These are phyloP conservation scores for Globisporangium orthogonon DNA, from an alignment of 352 stramenopile genomes.

Conservation along the genomic window DNA sequence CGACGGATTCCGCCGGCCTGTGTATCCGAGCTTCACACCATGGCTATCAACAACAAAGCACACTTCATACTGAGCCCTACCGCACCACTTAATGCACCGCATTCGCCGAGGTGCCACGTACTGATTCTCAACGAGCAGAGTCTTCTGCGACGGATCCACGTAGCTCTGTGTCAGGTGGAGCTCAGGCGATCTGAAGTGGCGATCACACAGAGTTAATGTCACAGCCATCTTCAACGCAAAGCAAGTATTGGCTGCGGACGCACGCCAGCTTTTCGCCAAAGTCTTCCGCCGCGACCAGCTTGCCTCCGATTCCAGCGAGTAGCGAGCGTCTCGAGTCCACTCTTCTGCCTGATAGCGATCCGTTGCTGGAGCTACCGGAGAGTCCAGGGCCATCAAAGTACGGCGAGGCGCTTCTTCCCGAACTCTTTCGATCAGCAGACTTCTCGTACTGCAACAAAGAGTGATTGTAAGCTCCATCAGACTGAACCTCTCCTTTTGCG, in stretches of 20 bases:
- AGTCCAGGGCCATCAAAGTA: constrained; percentile 14
- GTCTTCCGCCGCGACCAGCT: constrained; percentile 57
- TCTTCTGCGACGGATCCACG: constrained; percentile 46
- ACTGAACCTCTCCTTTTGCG: not conserved
- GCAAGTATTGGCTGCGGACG: constrained; percentile 3
- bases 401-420: not conserved
- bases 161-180: constrained; percentile 50
- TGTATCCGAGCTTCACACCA: constrained; percentile 16
- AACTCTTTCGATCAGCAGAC: constrained; percentile 5
- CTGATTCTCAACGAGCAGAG: constrained; percentile 60
- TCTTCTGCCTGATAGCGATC: constrained; percentile 31
- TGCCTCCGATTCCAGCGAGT: constrained; percentile 62
- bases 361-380: constrained; percentile 19
- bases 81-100: not conserved
- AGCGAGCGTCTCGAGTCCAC: constrained; percentile 52
- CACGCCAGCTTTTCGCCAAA: constrained; percentile 31
- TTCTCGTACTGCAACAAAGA: constrained; percentile 22
- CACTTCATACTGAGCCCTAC: not conserved
- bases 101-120: constrained; percentile 17
- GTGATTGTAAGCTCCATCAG: not conserved
- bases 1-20: constrained; percentile 4
- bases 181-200: constrained; percentile 20
- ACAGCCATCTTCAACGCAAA: not conserved
- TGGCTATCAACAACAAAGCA: constrained; percentile 2
- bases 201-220: not conserved